Evolutionary conservation across 2,329 filamentous ascomycete species (phyloP), one percentile per base, ranked within the genome.

Genomic region (Aspergillus fructus): DNA sequence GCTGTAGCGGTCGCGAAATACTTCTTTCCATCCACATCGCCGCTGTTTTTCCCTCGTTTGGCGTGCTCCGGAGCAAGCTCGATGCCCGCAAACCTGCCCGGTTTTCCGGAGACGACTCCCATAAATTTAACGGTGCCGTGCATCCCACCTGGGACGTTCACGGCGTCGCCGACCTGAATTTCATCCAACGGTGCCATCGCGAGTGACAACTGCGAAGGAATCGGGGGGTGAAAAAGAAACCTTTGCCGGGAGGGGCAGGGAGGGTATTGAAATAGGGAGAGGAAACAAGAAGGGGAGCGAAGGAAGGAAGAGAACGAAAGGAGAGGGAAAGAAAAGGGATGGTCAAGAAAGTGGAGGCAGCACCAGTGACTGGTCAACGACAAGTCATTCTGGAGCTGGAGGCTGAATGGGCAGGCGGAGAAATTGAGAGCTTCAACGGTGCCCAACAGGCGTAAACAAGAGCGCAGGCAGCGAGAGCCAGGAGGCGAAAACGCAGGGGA

Each of bases 91-190:
- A 99, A 99, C 19, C 85, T 84, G 50, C 94, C 94, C 65, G 89
- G 91, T 79, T 96, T 97, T 62, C 93, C 93, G 66, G 87, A 85
- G 41, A 99, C 93, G 40, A 81, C 81, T 45, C 94, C 94, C 60
- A 97, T 81, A 71, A 96, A 99, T 71, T 90, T 93, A 64, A 97
- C 88, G 2, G 86, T 89, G 49, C 94, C 94, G 64, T 89, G 81
- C 92, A 99, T 96, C 72, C 89, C 91, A 42, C 94, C 94, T 2
- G 93, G 93, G 47, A 97, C 93, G 65, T 97, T 93, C 61, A 97
- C 93, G 34, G 81, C 74, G 71, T 97, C 93, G 64, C 93, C 93
- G 41, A 94, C 81, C 62, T 86, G 83, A 59, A 96, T 78, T 43
- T 85, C 81, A 59, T 76, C 75, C 55, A 68, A 60, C 49, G 70